Conservation (phyloP, 805 yeast genomes). For the Kazachstania psychrophila region DNA sequence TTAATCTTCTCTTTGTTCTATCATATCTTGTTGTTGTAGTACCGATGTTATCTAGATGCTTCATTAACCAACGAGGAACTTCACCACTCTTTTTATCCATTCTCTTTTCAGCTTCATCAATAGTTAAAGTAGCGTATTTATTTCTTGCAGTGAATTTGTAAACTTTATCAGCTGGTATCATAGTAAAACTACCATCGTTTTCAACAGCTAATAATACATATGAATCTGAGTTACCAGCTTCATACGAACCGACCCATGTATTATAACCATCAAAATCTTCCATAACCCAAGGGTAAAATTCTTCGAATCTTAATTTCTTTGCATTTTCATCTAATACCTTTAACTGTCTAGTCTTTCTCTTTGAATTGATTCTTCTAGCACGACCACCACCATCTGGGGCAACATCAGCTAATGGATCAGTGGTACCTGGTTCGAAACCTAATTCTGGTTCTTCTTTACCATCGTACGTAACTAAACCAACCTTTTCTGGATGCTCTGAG, state of each 20-base stretch:
- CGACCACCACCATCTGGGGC: constrained; percentile 93
- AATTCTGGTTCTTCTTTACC: constrained; percentile 34
- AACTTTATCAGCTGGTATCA: constrained; percentile 92
- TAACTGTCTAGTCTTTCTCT: constrained; percentile 78
- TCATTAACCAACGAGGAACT: constrained; percentile 94
- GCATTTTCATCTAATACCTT: constrained; percentile 74
- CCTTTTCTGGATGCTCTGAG: constrained; percentile 31
- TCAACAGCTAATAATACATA: constrained; percentile 80
- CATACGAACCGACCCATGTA: constrained; percentile 93
- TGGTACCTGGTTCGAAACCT: constrained; percentile 32
- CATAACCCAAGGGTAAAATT: constrained; percentile 95
- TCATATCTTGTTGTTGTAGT: constrained; percentile 43
- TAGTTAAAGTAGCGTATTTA: constrained; percentile 83
- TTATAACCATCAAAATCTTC: constrained; percentile 93
- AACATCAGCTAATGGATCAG: constrained; percentile 47
- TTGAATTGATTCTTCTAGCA: constrained; percentile 45
- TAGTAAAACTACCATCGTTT: constrained; percentile 69
- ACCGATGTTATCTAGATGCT: constrained; percentile 62
- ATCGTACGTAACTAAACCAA: constrained; percentile 35
- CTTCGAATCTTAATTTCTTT: constrained; percentile 82
- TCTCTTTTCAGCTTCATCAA: constrained; percentile 93
- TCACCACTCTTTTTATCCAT: constrained; percentile 67
- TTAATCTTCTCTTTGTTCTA: constrained; percentile 38
- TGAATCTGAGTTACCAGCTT: constrained; percentile 78
- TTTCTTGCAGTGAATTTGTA: constrained; percentile 90